Base-by-base conservation (phyloP, 352 stramenopile genomes). In the Peronospora tabacina region DNA sequence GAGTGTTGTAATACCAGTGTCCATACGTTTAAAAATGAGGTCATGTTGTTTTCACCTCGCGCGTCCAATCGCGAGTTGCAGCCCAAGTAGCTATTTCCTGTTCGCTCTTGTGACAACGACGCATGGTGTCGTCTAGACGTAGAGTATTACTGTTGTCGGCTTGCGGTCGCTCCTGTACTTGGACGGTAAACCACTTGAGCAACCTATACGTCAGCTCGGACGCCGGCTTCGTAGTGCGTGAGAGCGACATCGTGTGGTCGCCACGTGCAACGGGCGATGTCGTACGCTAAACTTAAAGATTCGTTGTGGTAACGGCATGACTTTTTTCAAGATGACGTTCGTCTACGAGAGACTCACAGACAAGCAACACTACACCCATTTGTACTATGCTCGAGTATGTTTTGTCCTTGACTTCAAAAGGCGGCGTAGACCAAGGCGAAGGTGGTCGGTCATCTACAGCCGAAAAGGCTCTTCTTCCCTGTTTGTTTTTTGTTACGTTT, bases 21-120 rank as follows among this genome's bases (percentile, higher is more conserved):
- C 75, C 75, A 90, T 28, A 75, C 82, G 55, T 90, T 87, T 12
- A 91, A 40, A 52, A 87, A 90, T 37, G 75, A 83, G 49, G 89
- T 88, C 71, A 91, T 82, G 46, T 91, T 78, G 43, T 72, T 71
- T 44, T 91, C 77, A 3, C 82, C 60, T 33, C 79, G 67, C 2
- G 78, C 75, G 29, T 89, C 77, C 0, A 74, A 78, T 11, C 74
- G 77, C 10, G 72, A 63, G 20, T 91, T 44, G 37, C 55, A 53
- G 47, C 54, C 10, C 47, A 52, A 28, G 2, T 62, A 24, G 35
- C 0, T n/a, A 38, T 13, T 41, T 12, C 24, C 49, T 60, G 32
- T 20, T 17, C 54, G 29, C 7, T 38, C 52, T 44, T 53, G 35
- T 53, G 55, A 62, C 55, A n/a, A 22, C 19, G 19, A 22, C 2